Base-by-base conservation (phyloP, 208 protist genomes). In the Plasmodiophora brassicae region DNA sequence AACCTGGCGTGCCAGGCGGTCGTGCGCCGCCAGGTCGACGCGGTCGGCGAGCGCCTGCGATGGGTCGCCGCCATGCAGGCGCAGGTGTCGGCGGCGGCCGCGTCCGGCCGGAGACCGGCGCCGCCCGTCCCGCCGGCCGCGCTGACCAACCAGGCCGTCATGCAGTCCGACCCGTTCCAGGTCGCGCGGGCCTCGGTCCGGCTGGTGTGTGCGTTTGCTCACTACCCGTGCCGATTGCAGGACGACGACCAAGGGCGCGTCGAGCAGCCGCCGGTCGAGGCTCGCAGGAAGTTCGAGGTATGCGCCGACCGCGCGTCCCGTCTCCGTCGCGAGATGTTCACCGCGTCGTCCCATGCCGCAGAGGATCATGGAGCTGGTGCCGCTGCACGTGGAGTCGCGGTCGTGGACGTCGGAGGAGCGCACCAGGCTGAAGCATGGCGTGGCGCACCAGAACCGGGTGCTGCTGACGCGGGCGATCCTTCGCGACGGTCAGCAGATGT, bases 371-470 rank as follows among this genome's bases (percentile, higher is more conserved):
- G 32, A n/a, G 5, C 5, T 8, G 5, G 41, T 78, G 32, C 65
- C 65, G 41, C 41, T 78, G 32, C 65, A 32, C 41, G 32, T 44
- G 32, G 14, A 78, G n/a, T 38, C 65, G 5, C 10, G 10, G 10
- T 8, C 41, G 32, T 78, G 65, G 65, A 36, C 14, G 32, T n/a
- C 65, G 10, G 65, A 78, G n/a, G 65, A 78, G 14, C 65, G 65
- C 20, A 32, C 41, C 5, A 5, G 41, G 5, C 65, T 78, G 10
- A 5, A 32, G 5, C 5, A 78, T 32, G 65, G 65, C 65, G 65
- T 78, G 10, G n/a, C n/a, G 10, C 65, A 78, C 41, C 65, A 78
- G 65, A 78, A 78, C 41, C 65, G 65, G 65, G 65, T 78, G 5
- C n/a, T 78, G 20, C n/a, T 78, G n/a, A 78, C 65, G 20, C 65